Evolutionary conservation across 2,329 filamentous ascomycete genomes (phyloP), one percentile per base, ranked within the genome.

Genomic region (Coleophoma eucalyptorum): DNA sequence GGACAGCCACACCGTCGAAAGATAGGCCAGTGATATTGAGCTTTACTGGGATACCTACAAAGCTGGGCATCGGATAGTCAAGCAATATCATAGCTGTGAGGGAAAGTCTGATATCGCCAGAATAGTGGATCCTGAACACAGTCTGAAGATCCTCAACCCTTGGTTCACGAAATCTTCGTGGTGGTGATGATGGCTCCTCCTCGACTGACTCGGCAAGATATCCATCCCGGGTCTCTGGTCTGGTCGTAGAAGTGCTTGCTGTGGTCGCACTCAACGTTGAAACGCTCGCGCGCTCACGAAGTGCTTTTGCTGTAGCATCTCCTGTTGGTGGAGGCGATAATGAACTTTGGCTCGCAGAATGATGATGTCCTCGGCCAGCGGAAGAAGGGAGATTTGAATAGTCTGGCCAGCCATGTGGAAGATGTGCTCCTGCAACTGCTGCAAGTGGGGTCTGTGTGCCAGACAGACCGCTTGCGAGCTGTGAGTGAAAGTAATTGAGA

Each of bases 11-110:
- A 1, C 94, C 94, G 65, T 99, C 93, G 70, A 99, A 99, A 0
- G 89, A 91, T 53, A 99, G 72, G 0, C 94, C 94, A 1, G 94
- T 97, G 59, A 99, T 95, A 67, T 93, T 96, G 21, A 99, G 78
- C 68, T 94, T 93, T 43, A 99, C 79, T 1, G 94, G 94, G 54
- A 99, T 93, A 12, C 92, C 91, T 2, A 97, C 93, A 64, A 99
- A 99, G 72, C 90, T 96, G 38, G 92, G 92, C 90, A 97, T 97
- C 1, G 94, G 94, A 67, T 99, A 99, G 70, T 99, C 94, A 33
- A 99, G 84, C 32, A 97, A 76, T 40, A 99, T 96, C 70, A 97
- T 92, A 1, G 94, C 92, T 20, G 94, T 97, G 46, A 99, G 77
- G 54, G 91, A 90, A 51, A 99, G 80, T 58, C 86, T 85, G 52